These are phyloP conservation scores for Rhododendron williamsianum DNA, from an alignment of 148 eudicot species.

Conservation along the genomic window DNA sequence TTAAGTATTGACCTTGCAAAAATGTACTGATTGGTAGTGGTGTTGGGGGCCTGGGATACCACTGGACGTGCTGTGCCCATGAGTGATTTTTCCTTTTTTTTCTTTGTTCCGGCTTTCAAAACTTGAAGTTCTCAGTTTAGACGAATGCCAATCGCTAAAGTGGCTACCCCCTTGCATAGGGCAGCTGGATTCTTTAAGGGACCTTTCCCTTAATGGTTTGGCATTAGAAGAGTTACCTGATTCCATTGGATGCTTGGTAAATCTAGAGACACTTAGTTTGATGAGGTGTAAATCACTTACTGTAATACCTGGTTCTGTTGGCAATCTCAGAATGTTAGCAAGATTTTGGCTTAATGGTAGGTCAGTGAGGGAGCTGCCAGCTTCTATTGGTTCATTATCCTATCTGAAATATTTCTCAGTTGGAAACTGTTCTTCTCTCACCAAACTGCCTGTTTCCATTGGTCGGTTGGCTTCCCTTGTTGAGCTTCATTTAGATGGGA, in stretches of 20 bases:
- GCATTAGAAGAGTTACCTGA: constrained; percentile 34
- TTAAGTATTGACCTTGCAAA: too few relatives aligned
- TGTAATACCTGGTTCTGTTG: constrained; percentile 38
- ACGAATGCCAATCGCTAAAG: constrained; percentile 28
- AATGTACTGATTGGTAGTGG: too few relatives aligned
- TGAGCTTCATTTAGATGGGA: constrained; percentile 35
- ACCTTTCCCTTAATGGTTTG: constrained; percentile 27
- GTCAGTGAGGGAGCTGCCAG: constrained; percentile 36
- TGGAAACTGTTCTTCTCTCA: constrained; percentile 26
- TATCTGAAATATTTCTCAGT: constrained; percentile 33
- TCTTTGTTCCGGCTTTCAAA: constrained; percentile 32
- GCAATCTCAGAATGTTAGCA: constrained; percentile 32
- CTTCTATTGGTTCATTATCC: constrained; percentile 34
- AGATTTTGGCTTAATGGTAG: constrained; percentile 24
- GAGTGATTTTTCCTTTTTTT: too few relatives aligned
- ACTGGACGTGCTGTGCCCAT: too few relatives aligned
- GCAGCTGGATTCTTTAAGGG: constrained; percentile 31
- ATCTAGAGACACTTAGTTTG: constrained; percentile 37
- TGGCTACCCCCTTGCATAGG: constrained; percentile 38
- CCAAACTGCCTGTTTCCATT: constrained; percentile 35
- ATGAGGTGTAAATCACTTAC: constrained; percentile 30
- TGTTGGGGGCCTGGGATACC: too few relatives aligned
- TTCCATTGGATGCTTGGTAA: constrained; percentile 31
- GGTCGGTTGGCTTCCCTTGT: constrained; percentile 30
- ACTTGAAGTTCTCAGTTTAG: constrained; percentile 41